phyloP scores from a whole-genome alignment of 2,329 filamentous ascomycete species.

The Anisogramma anomala region DNA sequence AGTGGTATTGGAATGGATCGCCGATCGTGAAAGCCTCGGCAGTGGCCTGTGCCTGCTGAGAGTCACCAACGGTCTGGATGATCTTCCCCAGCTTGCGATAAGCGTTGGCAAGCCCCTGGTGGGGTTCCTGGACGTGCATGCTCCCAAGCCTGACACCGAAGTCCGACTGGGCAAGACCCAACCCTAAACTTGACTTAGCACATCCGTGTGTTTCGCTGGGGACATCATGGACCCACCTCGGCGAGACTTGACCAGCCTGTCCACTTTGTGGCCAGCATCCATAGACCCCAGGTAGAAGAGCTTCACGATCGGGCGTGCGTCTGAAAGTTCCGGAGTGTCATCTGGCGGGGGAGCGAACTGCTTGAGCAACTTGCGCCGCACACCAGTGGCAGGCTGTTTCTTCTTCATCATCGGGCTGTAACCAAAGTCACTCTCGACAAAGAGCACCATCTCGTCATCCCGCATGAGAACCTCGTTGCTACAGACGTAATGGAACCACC shows the following conservation, averaged over 20 bases:
- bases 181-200: constrained; percentile 46
- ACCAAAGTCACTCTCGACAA: constrained; percentile 97
- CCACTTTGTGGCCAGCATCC: constrained; percentile 95
- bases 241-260: constrained; percentile 82
- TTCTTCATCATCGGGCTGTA: constrained; percentile 92
- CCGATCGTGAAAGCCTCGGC: constrained; percentile 91
- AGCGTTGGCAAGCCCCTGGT: constrained; percentile 75
- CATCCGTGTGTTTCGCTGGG: background rate
- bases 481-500: constrained; percentile 92
- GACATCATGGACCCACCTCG: constrained; percentile 51
- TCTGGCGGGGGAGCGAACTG: constrained; percentile 96
- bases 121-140: constrained; percentile 83
- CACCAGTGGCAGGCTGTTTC: constrained; percentile 93
- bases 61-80: constrained; percentile 87
- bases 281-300: constrained; percentile 90
- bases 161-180: constrained; percentile 85
- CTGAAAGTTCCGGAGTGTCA: constrained; percentile 87
- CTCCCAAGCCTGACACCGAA: constrained; percentile 80
- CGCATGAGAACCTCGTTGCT: constrained; percentile 84
- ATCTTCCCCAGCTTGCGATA: constrained; percentile 93
- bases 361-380: constrained; percentile 90
- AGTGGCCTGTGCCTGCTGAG: constrained; percentile 90
- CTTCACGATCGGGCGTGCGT: constrained; percentile 84
- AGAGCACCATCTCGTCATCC: constrained; percentile 94
- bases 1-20: constrained; percentile 90